Percentiles rank a stretch among this genome's conserved stretches.
These are phyloP conservation scores for Cyclotella distinguenda DNA, from an alignment of 108 stramenopile species.

Conservation along the genomic window DNA sequence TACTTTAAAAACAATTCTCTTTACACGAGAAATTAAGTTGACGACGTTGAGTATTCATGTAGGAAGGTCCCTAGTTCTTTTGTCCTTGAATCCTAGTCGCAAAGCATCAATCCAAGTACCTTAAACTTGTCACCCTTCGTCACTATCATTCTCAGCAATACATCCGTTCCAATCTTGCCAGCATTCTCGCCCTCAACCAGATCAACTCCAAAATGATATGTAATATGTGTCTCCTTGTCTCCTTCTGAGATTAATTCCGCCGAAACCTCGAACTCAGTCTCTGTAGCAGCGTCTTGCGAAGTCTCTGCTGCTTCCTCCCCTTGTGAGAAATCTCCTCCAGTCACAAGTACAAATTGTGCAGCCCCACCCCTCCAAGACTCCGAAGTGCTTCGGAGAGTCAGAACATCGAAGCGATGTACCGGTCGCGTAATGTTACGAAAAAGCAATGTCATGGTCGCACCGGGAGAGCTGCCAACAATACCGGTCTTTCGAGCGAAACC, in stretches of 20 bases:
- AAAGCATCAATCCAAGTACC: conserved; percentile 48
- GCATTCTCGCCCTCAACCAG: conserved; percentile 22
- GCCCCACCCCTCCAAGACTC: conserved; percentile 38
- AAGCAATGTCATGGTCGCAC: conserved; percentile 41
- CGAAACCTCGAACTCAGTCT: conserved; percentile 38
- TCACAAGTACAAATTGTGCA: conserved; percentile 39
- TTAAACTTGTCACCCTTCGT: conserved; percentile 43
- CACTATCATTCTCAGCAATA: conserved; percentile 37
- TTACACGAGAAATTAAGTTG: too few species aligned
- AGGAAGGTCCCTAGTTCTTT: too few species aligned
- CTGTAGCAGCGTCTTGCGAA: conserved; percentile 23
- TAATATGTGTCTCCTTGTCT: conserved; percentile 31
- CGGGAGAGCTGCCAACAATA: conserved; percentile 34
- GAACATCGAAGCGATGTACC: conserved; percentile 36
- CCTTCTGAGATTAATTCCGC: conserved; percentile 33
- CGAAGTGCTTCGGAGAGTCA: conserved; percentile 44
- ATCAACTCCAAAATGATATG: conserved; percentile 49
- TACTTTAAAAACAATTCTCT: too few species aligned
- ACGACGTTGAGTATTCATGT: too few species aligned
- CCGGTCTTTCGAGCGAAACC: conserved; percentile 51
- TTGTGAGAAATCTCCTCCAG: conserved; percentile 46
- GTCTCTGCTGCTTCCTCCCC: conserved; percentile 31
- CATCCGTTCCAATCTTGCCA: conserved; percentile 26
- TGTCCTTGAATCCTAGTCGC: conserved; percentile 28
- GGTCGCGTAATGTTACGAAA: conserved; percentile 40